Evolutionary conservation across 164 flowering plant genomes (phyloP), one percentile per base, ranked within the genome.

Genomic region (Vitis rupestris): DNA sequence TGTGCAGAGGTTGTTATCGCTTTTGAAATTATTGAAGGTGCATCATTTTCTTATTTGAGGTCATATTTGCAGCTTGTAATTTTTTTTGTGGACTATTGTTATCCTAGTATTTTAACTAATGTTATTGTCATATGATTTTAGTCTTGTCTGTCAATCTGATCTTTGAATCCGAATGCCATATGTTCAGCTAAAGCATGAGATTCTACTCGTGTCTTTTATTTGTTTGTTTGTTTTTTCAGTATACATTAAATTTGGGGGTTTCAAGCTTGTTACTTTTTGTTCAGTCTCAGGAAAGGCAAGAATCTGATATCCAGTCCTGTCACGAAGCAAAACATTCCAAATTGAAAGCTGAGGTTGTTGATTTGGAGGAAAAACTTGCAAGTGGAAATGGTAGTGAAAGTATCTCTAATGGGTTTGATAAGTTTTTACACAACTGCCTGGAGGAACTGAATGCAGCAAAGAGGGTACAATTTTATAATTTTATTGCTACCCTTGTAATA

Each of bases 231-330:
- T 30, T 12, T 3, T 19, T 60, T 49, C 2, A 44, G 3, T 3
- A 59, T 30, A 23, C 27, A 13, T 53, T 52, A 47, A 37, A 30
- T 49, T 9, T 13, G 29, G 62, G 52, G 67, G 44, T 37, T 16
- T 23, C 15, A 10, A 12, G 27, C 54, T 76, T 31, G 52, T 19
- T 49, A 47, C 16, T 23, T 60, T 61, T 53, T 63, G 48, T 72
- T 27, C 77, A 89, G 91, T 77, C 30, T 68, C 53, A 86, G 68
- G 87, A 85, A 66, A 80, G 31, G 69, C 77, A 80, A 68, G 89
- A 84, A 76, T 68, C 70, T 19, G 75, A 82, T 27, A 54, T 81
- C 51, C 68, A 61, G 71, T 79, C 86, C 59, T 29, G 66, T 19
- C 62, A 49, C 52, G 48, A 62, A 11, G 71, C 69, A 17, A 76